Conservation (phyloP, 768 basidiomycete genomes). For the Leccinum olivaceopallidum region DNA sequence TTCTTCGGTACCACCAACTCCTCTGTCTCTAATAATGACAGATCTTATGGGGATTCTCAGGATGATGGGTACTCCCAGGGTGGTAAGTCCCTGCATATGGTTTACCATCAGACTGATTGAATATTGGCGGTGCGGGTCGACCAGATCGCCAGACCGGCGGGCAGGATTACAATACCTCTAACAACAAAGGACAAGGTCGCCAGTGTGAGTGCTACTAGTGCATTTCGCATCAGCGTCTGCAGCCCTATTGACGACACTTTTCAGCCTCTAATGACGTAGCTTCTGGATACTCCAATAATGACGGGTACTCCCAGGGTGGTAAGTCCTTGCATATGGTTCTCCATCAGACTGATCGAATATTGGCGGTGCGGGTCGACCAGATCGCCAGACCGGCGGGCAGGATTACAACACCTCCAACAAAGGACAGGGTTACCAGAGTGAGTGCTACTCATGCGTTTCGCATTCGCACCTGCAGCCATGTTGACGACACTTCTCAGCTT, state of each 20-base stretch:
- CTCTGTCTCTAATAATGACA: constrained; percentile 32
- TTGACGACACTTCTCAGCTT: constrained; percentile 27
- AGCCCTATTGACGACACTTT: neutral
- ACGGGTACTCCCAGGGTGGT: neutral
- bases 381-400: constrained; percentile 13
- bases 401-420: neutral
- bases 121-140: neutral
- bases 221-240: neutral
- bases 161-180: neutral
- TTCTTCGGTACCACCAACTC: constrained; percentile 52
- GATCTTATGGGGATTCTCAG: neutral
- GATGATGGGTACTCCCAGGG: neutral
- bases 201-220: neutral
- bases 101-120: neutral
- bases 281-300: neutral
- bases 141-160: constrained; percentile 15
- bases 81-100: constrained; percentile 9
- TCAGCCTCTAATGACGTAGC: constrained; percentile 31
- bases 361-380: neutral
- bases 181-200: constrained; percentile 18
- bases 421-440: constrained; percentile 19
- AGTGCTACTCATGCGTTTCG: neutral
- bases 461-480: neutral
- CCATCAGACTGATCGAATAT: neutral
- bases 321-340: constrained; percentile 3